A percentile compares a stretch with the other conserved stretches of the same genome.
These are phyloP conservation scores for Pilasporangium apinafurcum DNA, from an alignment of 352 stramenopile species.

Conservation along the genomic window DNA sequence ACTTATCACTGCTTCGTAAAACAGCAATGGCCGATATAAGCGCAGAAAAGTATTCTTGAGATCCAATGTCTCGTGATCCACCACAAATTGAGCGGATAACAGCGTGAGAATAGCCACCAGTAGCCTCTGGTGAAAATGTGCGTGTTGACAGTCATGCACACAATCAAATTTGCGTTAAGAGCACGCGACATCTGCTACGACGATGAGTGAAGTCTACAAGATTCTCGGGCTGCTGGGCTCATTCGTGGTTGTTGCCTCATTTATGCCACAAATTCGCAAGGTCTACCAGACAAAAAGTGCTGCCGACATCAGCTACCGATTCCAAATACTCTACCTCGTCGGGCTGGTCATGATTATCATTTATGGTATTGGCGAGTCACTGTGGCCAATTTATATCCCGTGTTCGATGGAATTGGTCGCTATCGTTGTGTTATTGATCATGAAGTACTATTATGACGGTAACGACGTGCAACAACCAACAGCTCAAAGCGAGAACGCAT, in stretches of 20 bases:
- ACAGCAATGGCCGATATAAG: too few relatives aligned
- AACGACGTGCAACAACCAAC: constrained; percentile 2
- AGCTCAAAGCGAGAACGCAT: constrained; percentile 3
- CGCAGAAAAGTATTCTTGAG: too few relatives aligned
- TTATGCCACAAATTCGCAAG: constrained; percentile 32
- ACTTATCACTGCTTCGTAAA: too few relatives aligned
- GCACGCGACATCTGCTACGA: too few relatives aligned
- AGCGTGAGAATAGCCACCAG: too few relatives aligned
- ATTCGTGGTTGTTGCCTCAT: constrained; percentile 24
- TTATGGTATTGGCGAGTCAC: constrained; percentile 26
- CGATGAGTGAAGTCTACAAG: constrained; percentile 17
- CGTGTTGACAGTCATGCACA: too few relatives aligned
- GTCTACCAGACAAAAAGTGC: constrained; percentile 33
- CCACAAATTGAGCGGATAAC: too few relatives aligned
- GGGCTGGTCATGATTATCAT: constrained; percentile 23
- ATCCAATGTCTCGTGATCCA: too few relatives aligned
- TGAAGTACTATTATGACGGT: constrained; percentile 27
- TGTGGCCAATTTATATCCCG: constrained; percentile 46
- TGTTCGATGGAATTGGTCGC: constrained; percentile 28
- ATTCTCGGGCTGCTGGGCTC: constrained; percentile 26
- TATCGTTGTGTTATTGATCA: constrained; percentile 14
- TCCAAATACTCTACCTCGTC: constrained; percentile 27
- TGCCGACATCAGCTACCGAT: constrained; percentile 29
- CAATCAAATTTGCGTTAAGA: too few relatives aligned
- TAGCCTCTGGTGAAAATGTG: too few relatives aligned